These are phyloP conservation scores for Rubia tinctorum DNA, from an alignment of 305 asterid species.

Conservation along the genomic window DNA sequence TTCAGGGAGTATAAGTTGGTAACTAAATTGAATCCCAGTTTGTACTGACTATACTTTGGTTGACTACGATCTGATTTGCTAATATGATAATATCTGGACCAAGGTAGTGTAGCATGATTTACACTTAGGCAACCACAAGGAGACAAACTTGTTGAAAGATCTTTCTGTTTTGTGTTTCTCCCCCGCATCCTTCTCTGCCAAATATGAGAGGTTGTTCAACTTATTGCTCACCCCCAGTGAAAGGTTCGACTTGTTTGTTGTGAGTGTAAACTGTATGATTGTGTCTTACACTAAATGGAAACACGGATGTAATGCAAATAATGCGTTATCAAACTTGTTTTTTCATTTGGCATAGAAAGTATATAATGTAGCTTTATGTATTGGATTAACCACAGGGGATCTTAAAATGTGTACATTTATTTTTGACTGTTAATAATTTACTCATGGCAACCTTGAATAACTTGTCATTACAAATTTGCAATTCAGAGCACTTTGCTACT, in stretches of 20 bases:
- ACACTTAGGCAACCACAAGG: not conserved
- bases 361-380: not conserved
- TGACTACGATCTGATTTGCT: conserved; percentile 1
- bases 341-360: not conserved
- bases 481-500: not conserved
- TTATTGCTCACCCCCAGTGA: not conserved
- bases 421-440: not conserved
- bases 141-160: not conserved
- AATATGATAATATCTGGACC: not conserved
- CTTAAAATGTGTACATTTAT: not conserved
- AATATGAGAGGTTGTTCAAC: not conserved
- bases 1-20: not conserved
- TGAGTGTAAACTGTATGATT: not conserved
- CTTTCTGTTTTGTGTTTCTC: not conserved
- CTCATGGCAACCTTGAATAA: not conserved
- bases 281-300: not conserved
- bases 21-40: not conserved
- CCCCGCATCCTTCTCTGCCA: not conserved
- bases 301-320: not conserved
- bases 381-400: not conserved
- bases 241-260: not conserved
- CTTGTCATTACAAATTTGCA: not conserved
- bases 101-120: not conserved
- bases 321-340: not conserved
- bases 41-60: not conserved